These are phyloP conservation scores for Przewalskia tangutica DNA, from an alignment of 257 asterid genomes.

Conservation along the genomic window DNA sequence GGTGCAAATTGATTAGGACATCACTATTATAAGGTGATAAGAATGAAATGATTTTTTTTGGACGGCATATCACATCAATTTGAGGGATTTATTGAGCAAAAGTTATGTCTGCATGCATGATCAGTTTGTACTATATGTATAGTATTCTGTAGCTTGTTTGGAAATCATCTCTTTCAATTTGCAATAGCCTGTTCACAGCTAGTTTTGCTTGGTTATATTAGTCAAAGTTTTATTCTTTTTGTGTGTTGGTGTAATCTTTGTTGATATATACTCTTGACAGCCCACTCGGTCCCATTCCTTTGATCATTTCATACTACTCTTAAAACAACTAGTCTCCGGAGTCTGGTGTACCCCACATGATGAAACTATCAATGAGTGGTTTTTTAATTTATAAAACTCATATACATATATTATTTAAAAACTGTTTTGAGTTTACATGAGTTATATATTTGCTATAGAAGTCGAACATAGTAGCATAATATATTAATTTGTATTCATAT, in stretches of 20 bases:
- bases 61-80: not conserved
- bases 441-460: too few relatives aligned
- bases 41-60: not conserved
- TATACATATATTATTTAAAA: too few relatives aligned
- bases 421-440: too few relatives aligned
- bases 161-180: not conserved
- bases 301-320: not conserved
- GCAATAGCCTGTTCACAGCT: not conserved
- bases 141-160: not conserved
- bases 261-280: constrained; percentile 11
- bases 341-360: too few relatives aligned
- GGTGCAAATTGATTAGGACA: not conserved
- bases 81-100: not conserved
- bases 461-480: too few relatives aligned
- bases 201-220: not conserved
- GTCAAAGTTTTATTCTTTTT: not conserved
- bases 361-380: too few relatives aligned
- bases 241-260: not conserved
- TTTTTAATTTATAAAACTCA: too few relatives aligned
- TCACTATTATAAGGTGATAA: not conserved
- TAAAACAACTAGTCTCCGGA: too few relatives aligned
- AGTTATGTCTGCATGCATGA: not conserved
- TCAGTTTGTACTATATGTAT: not conserved
- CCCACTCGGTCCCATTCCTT: constrained; percentile 1
- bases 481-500: too few relatives aligned